phyloP scores from a whole-genome alignment of 1,284 basidiomycete genomes.

The Ganoderma leucocontextum region DNA sequence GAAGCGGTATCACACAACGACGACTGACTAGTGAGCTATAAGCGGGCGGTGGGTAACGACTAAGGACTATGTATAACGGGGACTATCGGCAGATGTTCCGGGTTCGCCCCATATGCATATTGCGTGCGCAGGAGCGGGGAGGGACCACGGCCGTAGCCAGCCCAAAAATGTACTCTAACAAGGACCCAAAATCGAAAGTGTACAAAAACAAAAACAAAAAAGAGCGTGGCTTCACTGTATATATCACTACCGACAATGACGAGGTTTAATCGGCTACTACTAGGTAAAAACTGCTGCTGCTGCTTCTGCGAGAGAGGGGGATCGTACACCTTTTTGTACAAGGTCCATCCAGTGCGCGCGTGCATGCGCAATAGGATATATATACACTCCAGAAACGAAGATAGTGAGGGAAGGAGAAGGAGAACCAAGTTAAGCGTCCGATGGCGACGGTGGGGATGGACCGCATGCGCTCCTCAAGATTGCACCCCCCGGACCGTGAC shows the following conservation, averaged over 20 bases:
- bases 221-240: not conserved
- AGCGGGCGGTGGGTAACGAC: not conserved
- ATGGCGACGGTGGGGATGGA: constrained; percentile 4
- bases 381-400: constrained; percentile 7
- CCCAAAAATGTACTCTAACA: constrained; percentile 14
- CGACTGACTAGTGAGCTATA: constrained; percentile 12
- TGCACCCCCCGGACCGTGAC: not conserved
- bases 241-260: not conserved
- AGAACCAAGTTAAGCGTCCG: constrained; percentile 22
- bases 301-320: not conserved
- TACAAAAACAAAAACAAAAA: not conserved
- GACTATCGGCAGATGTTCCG: not conserved
- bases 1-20: constrained; percentile 15
- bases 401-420: not conserved
- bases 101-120: not conserved
- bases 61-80: too few species aligned
- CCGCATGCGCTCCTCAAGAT: not conserved
- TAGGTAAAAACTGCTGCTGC: constrained; percentile 2
- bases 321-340: constrained; percentile 16
- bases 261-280: constrained; percentile 4
- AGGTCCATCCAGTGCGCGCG: constrained; percentile 11
- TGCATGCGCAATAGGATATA: constrained; percentile 8
- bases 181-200: not conserved
- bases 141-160: constrained; percentile 4
- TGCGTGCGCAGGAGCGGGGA: not conserved